Evolutionary conservation across 2,329 filamentous ascomycete species (phyloP).

Genomic region (Talaromyces sp.): DNA sequence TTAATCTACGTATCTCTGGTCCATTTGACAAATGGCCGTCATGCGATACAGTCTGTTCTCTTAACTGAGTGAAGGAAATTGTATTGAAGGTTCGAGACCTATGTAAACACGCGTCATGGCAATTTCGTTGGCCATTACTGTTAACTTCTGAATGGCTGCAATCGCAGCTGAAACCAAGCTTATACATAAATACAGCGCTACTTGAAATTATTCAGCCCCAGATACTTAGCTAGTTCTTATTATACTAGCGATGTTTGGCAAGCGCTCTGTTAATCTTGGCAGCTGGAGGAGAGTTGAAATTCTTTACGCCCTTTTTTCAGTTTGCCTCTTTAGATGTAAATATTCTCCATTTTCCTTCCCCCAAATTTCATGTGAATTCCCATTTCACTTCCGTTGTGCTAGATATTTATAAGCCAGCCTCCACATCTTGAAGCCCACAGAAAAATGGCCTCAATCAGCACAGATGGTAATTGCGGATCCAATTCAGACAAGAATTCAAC

Average conservation of each 20-base stretch:
- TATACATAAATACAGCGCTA: not conserved
- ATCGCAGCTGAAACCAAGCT: not conserved
- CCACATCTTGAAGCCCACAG: not conserved
- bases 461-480: not conserved
- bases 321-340: not conserved
- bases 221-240: not conserved
- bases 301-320: not conserved
- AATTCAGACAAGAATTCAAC: not conserved
- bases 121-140: not conserved
- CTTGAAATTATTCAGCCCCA: not conserved
- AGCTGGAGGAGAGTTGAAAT: not conserved
- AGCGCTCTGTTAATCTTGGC: constrained; percentile 1
- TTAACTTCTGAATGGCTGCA: not conserved
- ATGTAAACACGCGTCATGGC: not conserved
- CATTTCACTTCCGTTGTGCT: not conserved
- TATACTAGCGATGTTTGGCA: not conserved
- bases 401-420: not conserved
- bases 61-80: not conserved
- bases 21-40: not conserved
- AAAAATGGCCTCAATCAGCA: constrained; percentile 3
- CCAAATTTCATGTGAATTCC: not conserved
- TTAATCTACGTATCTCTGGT: not conserved
- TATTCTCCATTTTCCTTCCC: not conserved
- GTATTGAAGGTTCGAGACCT: not conserved
- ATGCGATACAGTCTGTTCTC: not conserved